phyloP scores from a whole-genome alignment of 31 red algal genomes.

The Porphyra umbilicalis region DNA sequence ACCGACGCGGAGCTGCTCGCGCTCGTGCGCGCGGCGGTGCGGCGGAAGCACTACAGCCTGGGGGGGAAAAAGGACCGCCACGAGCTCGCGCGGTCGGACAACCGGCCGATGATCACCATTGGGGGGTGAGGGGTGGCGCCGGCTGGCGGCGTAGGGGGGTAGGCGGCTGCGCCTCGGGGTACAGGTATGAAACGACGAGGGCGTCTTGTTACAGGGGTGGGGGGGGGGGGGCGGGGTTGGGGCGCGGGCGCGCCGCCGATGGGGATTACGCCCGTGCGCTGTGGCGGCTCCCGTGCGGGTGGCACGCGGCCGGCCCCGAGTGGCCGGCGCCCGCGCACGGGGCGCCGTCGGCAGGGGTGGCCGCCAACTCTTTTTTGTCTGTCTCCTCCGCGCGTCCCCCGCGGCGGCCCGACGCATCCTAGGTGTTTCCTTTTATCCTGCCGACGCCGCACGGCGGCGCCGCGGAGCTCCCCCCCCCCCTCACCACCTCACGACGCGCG shows the following conservation, averaged over 20 bases:
- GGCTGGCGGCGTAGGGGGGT: too few relatives aligned
- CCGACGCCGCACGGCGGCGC: too few relatives aligned
- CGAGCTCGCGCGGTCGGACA: constrained; percentile 27
- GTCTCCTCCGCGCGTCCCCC: too few relatives aligned
- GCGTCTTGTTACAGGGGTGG: too few relatives aligned
- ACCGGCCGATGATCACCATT: constrained; percentile 79
- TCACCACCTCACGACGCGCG: not conserved
- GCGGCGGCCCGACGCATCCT: not conserved
- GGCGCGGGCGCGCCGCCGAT: not conserved
- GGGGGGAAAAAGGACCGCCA: constrained; percentile 58
- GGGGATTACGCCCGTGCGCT: not conserved
- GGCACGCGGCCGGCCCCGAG: not conserved
- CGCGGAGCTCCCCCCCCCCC: not conserved
- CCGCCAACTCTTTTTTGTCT: not conserved
- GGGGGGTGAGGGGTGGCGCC: constrained; percentile 32
- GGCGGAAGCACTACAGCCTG: constrained; percentile 60
- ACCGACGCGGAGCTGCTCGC: constrained; percentile 31
- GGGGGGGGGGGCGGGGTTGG: not conserved
- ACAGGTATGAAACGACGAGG: too few relatives aligned
- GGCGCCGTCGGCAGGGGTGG: not conserved
- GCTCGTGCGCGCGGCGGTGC: constrained; percentile 32
- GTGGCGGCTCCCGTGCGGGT: not conserved
- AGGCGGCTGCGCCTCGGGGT: too few relatives aligned
- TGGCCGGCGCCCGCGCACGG: too few relatives aligned
- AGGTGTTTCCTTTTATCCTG: not conserved